Conservation (phyloP, 2,329 filamentous ascomycete species). For the Clathrospora elynae region DNA sequence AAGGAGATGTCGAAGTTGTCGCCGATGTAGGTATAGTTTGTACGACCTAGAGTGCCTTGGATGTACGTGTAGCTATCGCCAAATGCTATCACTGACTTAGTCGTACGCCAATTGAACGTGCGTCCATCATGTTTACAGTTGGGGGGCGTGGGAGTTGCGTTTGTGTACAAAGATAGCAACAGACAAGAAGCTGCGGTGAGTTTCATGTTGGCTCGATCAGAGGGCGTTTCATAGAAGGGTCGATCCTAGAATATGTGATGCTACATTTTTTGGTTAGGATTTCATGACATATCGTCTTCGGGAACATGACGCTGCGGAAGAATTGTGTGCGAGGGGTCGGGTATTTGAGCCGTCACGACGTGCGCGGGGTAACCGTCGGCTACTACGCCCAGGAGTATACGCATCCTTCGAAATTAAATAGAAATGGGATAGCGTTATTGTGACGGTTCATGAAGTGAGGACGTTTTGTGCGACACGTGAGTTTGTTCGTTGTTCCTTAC, state of each 20-base stretch:
- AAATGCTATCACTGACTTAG: constrained; percentile 50
- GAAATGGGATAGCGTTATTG: too few species aligned
- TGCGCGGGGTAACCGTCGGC: too few species aligned
- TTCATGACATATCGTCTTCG: background rate
- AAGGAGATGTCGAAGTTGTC: constrained; percentile 56
- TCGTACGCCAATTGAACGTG: constrained; percentile 25
- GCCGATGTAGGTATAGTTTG: constrained; percentile 62
- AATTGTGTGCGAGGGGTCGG: too few species aligned
- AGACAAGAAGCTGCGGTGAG: constrained; percentile 6
- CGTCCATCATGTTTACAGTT: constrained; percentile 1
- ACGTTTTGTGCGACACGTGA: too few species aligned
- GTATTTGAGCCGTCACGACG: too few species aligned
- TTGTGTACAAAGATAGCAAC: constrained; percentile 1
- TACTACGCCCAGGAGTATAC: too few species aligned
- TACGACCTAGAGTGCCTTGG: constrained; percentile 58
- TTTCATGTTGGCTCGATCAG: constrained; percentile 15
- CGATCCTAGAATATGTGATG: too few species aligned
- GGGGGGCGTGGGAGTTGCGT: constrained; percentile 3
- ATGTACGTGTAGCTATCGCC: constrained; percentile 61
- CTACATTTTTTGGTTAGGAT: constrained; percentile 1
- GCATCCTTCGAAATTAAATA: too few species aligned
- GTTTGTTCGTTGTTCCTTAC: too few species aligned
- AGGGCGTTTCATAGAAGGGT: background rate
- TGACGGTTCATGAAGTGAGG: too few species aligned
- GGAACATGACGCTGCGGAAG: too few species aligned